Base-by-base conservation (phyloP, 805 yeast genomes). In the Alloascoidea africana region DNA sequence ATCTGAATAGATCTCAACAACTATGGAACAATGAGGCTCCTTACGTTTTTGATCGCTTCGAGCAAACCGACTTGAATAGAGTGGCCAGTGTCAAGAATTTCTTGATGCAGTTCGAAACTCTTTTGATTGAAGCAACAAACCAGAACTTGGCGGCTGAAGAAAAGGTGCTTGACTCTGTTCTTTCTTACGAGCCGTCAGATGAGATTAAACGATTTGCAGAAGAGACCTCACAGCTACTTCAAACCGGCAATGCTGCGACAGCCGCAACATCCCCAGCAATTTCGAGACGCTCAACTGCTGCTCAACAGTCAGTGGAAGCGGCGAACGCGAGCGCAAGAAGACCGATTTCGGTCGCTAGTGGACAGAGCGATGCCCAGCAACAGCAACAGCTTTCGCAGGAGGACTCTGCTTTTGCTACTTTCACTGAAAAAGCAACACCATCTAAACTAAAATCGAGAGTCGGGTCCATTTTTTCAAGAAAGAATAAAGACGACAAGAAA, bases 1-100 rank as follows among this genome's bases (percentile, higher is more conserved):
- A 23, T n/a, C 30, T 23, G n/a, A 23, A 8, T 8, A 23, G n/a
- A 23, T 8, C n/a, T 8, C 30, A 23, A n/a, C n/a, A 8, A 23
- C 13, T n/a, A 8, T 23, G 30, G 30, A 23, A 23, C n/a, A 23
- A 23, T n/a, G 30, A 23, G n/a, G 30, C 30, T 23, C 30, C 30
- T n/a, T 23, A 23, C n/a, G 30, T 23, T 8, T 23, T 23, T 23
- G 30, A 23, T n/a, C 8, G 30, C n/a, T 23, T 23, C n/a, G 30
- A 23, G n/a, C 8, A n/a, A 23, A 23, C 30, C 8, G 30, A 23
- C n/a, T n/a, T 23, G 30, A 23, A 23, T 23, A 8, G 30, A 8
- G 8, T 23, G 30, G n/a, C 30, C 8, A 8, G 13, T 8, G 8
- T 23, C 8, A 23, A 23, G 30, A n/a, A 23, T 8, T 8, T n/a